Evolutionary conservation across 2,329 filamentous ascomycete species (phyloP).

Genomic region (Coleophoma crateriformis): DNA sequence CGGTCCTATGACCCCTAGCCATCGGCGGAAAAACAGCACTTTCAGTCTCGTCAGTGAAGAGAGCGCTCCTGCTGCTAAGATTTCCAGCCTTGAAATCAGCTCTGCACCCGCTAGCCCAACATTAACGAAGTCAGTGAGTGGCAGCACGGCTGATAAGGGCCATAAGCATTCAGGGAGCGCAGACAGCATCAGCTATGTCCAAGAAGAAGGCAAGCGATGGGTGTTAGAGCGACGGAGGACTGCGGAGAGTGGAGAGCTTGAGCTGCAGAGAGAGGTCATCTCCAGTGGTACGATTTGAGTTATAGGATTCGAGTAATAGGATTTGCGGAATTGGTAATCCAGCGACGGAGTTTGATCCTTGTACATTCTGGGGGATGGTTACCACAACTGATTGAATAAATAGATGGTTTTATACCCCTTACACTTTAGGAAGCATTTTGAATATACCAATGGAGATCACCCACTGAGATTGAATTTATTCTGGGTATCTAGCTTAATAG

Average conservation of each 20-base stretch:
- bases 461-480: no score
- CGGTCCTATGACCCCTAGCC: slow-evolving; percentile 1
- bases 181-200: not conserved
- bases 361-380: no score
- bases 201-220: not conserved
- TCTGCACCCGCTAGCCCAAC: slow-evolving; percentile 17
- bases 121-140: slow-evolving; percentile 5
- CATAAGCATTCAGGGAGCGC: not conserved
- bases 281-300: not conserved
- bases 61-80: slow-evolving; percentile 3
- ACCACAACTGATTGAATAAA: no score
- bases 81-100: slow-evolving; percentile 6
- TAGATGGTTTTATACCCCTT: no score
- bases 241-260: not conserved
- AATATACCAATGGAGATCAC: no score
- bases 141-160: not conserved
- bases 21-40: slow-evolving; percentile 17
- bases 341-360: no score
- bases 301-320: not conserved
- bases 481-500: no score
- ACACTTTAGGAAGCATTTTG: no score
- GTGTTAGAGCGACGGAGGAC: not conserved
- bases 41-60: slow-evolving; percentile 16
- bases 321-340: not conserved
- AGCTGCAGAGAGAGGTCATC: not conserved